Percentiles rank a stretch among this genome's conserved stretches.
These are phyloP conservation scores for Globisporangium acanthophoron DNA, from an alignment of 352 stramenopile genomes.

Conservation along the genomic window DNA sequence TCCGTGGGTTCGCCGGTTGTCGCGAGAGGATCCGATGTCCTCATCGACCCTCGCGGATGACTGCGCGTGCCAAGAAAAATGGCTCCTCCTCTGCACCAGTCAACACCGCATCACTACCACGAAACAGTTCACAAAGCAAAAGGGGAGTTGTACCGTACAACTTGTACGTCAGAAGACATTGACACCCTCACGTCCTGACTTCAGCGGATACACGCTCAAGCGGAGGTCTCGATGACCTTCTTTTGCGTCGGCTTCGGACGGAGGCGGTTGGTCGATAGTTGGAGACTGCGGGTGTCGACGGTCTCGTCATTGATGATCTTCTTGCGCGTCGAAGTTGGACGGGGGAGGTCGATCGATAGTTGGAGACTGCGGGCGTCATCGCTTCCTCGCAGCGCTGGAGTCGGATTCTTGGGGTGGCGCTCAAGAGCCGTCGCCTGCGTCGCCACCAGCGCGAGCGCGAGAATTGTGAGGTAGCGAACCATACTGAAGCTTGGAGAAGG, in stretches of 20 bases:
- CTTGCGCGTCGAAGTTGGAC: not conserved
- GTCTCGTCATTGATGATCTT: not conserved
- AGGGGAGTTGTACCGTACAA: not conserved
- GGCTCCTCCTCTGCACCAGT: too few relatives aligned
- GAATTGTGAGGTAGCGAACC: not conserved
- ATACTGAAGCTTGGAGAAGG: not conserved
- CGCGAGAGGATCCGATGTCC: too few relatives aligned
- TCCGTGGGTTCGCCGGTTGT: too few relatives aligned
- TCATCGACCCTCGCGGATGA: too few relatives aligned
- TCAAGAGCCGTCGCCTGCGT: not conserved
- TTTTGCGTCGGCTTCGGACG: not conserved
- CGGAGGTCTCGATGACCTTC: not conserved
- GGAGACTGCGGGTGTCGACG: not conserved
- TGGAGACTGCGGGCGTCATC: not conserved
- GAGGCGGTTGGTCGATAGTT: not conserved
- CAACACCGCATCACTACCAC: too few relatives aligned
- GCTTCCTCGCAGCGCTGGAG: not conserved
- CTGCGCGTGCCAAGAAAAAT: too few relatives aligned
- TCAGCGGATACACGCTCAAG: not conserved
- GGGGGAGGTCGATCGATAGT: not conserved
- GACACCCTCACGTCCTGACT: not conserved
- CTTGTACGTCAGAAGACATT: not conserved
- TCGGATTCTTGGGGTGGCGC: not conserved
- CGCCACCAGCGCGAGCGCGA: conserved; percentile 4
- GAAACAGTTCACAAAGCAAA: not conserved